phyloP scores from a whole-genome alignment of 345 rosid genomes.

The Euphorbia pulcherrima region DNA sequence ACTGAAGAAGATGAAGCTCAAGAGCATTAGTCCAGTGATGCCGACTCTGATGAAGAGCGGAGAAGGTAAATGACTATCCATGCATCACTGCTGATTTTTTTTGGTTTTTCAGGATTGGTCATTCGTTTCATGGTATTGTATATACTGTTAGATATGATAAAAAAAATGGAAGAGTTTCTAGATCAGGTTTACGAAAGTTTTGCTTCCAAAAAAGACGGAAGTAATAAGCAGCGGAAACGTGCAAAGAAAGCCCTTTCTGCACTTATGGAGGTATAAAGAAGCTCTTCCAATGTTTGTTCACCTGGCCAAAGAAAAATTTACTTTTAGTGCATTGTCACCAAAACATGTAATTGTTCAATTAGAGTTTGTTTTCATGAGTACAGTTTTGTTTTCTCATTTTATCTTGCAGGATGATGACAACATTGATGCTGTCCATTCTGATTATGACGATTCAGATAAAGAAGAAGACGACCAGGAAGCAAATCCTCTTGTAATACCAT shows the following conservation, averaged over 20 bases:
- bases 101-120: background rate
- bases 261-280: slow-evolving; percentile 51
- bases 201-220: slow-evolving; percentile 65
- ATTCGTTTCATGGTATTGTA: slow-evolving; percentile 5
- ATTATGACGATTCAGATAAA: slow-evolving; percentile 72
- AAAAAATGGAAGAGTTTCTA: slow-evolving; percentile 64
- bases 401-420: slow-evolving; percentile 52
- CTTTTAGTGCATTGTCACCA: background rate
- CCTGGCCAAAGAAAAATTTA: background rate
- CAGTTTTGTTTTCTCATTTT: background rate
- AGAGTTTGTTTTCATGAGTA: background rate
- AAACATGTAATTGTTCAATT: background rate
- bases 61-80: slow-evolving; percentile 41
- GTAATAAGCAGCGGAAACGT: slow-evolving; percentile 73
- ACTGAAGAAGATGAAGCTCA: slow-evolving; percentile 43
- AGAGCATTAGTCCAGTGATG: slow-evolving; percentile 51
- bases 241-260: slow-evolving; percentile 64
- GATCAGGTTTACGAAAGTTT: slow-evolving; percentile 73
- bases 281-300: background rate
- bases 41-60: slow-evolving; percentile 82
- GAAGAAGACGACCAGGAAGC: slow-evolving; percentile 52
- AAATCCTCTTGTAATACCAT: slow-evolving; percentile 75
- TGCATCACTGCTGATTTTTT: background rate
- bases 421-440: slow-evolving; percentile 39
- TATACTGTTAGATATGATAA: slow-evolving; percentile 59